phyloP scores from a whole-genome alignment of 371 early-diverging fungal genomes.

The Saksenaea oblongispora region DNA sequence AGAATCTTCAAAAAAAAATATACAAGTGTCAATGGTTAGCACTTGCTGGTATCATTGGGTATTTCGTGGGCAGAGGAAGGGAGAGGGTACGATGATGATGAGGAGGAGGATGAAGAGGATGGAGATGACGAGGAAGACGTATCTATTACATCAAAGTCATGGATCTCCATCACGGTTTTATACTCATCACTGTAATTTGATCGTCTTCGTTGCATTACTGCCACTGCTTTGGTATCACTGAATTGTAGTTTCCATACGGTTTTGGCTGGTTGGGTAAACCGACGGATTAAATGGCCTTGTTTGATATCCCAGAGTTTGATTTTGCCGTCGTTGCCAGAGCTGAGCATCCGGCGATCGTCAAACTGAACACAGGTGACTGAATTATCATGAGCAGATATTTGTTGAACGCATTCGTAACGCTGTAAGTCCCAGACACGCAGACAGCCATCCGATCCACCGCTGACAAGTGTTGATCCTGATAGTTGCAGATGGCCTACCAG shows the following conservation, averaged over 20 bases:
- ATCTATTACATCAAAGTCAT: constrained; percentile 11
- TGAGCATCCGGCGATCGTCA: constrained; percentile 79
- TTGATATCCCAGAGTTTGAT: constrained; percentile 87
- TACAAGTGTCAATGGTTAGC: too few species aligned
- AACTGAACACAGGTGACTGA: constrained; percentile 89
- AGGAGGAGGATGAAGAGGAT: too few species aligned
- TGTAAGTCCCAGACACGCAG: constrained; percentile 87
- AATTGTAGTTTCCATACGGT: constrained; percentile 68
- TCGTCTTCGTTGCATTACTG: constrained; percentile 54
- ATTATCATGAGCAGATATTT: constrained; percentile 78
- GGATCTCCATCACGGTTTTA: constrained; percentile 53
- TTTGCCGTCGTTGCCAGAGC: constrained; percentile 84
- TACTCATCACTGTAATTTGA: constrained; percentile 33
- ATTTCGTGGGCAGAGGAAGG: too few species aligned
- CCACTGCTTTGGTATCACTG: constrained; percentile 63
- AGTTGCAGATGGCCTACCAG: constrained; percentile 86
- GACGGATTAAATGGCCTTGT: constrained; percentile 73
- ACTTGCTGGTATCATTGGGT: too few species aligned
- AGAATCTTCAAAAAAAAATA: too few species aligned
- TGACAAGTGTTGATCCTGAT: constrained; percentile 72
- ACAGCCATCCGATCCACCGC: constrained; percentile 86
- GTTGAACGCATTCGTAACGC: constrained; percentile 65
- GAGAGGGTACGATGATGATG: too few species aligned
- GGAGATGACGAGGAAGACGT: too few species aligned
- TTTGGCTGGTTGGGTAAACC: constrained; percentile 60